phyloP scores from a whole-genome alignment of 139 green algal genomes.

The Raphidocelis subcapitata region DNA sequence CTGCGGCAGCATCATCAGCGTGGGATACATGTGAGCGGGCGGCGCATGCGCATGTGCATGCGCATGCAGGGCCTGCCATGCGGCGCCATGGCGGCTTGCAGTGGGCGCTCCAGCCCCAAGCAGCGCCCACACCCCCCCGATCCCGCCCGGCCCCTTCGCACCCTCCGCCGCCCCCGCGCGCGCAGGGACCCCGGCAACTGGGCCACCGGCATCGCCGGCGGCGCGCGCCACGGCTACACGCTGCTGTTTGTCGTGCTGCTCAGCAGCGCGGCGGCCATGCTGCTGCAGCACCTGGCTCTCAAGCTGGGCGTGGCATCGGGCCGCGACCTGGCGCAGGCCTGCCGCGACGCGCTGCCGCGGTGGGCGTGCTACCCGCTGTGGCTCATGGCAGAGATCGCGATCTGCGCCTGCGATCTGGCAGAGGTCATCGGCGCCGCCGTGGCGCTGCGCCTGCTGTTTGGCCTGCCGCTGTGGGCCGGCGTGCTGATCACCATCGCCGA shows the following conservation, averaged over 20 bases:
- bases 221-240: slow-evolving; percentile 55
- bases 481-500: slow-evolving; percentile 38
- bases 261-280: slow-evolving; percentile 67
- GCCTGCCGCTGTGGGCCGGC: slow-evolving; percentile 44
- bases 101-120: background rate
- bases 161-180: slow-evolving; percentile 67
- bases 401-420: slow-evolving; percentile 63
- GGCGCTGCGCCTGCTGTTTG: slow-evolving; percentile 49
- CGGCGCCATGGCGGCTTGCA: background rate
- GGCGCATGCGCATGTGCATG: background rate
- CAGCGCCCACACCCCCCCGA: background rate
- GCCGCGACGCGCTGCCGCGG: slow-evolving; percentile 45
- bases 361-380: slow-evolving; percentile 47
- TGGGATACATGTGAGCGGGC: slow-evolving; percentile 57
- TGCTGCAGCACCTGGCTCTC: slow-evolving; percentile 78
- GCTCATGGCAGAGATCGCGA: slow-evolving; percentile 60
- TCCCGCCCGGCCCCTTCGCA: slow-evolving; percentile 61
- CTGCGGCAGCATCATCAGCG: slow-evolving; percentile 54
- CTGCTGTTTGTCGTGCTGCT: slow-evolving; percentile 85
- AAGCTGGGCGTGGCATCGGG: slow-evolving; percentile 83
- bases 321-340: slow-evolving; percentile 80
- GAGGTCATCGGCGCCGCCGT: slow-evolving; percentile 52
- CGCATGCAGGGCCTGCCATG: background rate
- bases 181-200: slow-evolving; percentile 86
- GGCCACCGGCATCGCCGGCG: slow-evolving; percentile 82